These are phyloP conservation scores for Pichia sp. DNA, from an alignment of 1,139 yeast species.

Conservation along the genomic window DNA sequence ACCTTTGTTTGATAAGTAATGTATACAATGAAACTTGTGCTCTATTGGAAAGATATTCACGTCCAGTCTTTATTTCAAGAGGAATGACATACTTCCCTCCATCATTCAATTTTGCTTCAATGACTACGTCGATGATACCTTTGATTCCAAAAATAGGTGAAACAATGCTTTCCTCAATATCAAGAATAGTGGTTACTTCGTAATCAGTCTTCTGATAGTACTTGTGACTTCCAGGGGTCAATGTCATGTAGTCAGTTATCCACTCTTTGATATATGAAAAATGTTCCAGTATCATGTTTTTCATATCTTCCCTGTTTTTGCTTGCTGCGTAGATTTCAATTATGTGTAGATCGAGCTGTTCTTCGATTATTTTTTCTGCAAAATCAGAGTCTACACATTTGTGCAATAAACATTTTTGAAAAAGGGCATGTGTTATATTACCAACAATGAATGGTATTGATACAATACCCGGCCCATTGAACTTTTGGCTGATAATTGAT, in stretches of 20 bases:
- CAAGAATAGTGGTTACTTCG: constrained; percentile 63
- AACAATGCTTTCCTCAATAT: constrained; percentile 87
- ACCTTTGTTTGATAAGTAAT: constrained; percentile 71
- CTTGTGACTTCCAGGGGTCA: constrained; percentile 22
- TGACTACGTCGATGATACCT: constrained; percentile 86
- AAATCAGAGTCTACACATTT: constrained; percentile 42
- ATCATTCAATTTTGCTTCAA: constrained; percentile 49
- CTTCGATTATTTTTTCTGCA: constrained; percentile 45
- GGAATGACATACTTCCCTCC: constrained; percentile 59
- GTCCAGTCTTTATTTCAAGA: constrained; percentile 86
- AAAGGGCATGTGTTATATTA: constrained; percentile 68
- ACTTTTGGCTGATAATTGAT: constrained; percentile 55
- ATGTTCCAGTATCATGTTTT: constrained; percentile 47
- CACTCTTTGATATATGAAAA: constrained; percentile 60
- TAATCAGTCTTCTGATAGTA: constrained; percentile 35
- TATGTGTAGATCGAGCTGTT: constrained; percentile 40
- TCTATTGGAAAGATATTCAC: constrained; percentile 62
- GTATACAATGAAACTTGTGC: constrained; percentile 91
- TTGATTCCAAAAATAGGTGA: constrained; percentile 89
- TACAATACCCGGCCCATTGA: constrained; percentile 53
- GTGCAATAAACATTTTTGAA: constrained; percentile 60
- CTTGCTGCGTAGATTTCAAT: constrained; percentile 59
- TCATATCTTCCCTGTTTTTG: constrained; percentile 45
- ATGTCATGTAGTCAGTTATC: constrained; percentile 46
- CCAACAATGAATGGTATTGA: constrained; percentile 69